Percentiles rank a stretch among this genome's conserved stretches.
phyloP scores from a whole-genome alignment of 2,329 filamentous ascomycete genomes.

The Alternaria postmessia region DNA sequence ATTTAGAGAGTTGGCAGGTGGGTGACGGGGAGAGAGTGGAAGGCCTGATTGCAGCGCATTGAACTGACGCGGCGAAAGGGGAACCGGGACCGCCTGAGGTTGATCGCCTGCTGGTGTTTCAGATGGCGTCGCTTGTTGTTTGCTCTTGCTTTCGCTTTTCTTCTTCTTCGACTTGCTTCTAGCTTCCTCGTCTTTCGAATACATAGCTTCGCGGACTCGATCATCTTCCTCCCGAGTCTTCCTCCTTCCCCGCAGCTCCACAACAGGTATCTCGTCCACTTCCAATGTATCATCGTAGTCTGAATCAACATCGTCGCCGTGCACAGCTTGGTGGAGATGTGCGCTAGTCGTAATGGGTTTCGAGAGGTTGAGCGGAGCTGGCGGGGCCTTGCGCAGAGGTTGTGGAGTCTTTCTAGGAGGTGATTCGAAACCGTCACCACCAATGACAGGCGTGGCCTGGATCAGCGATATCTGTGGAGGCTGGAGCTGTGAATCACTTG shows the following conservation, averaged over 20 bases:
- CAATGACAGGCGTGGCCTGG: slow-evolving; percentile 50
- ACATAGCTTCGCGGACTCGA: slow-evolving; percentile 74
- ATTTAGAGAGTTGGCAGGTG: slow-evolving; percentile 49
- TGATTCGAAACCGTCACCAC: slow-evolving; percentile 48
- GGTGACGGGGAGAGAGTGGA: slow-evolving; percentile 50
- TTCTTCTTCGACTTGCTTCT: slow-evolving; percentile 79
- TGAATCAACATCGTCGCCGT: slow-evolving; percentile 73
- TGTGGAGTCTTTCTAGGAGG: slow-evolving; percentile 43
- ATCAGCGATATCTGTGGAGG: slow-evolving; percentile 49
- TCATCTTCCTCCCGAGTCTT: slow-evolving; percentile 92
- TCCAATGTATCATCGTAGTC: slow-evolving; percentile 84
- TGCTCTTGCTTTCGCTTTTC: slow-evolving; percentile 63
- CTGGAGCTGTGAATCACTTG: slow-evolving; percentile 30
- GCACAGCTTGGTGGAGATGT: slow-evolving; percentile 55
- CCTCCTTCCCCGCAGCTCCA: slow-evolving; percentile 72
- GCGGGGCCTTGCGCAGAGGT: slow-evolving; percentile 79
- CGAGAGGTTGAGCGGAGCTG: slow-evolving; percentile 80
- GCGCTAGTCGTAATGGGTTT: slow-evolving; percentile 53
- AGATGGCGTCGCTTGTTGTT: slow-evolving; percentile 39
- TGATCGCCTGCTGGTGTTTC: slow-evolving; percentile 28
- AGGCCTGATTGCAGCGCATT: slow-evolving; percentile 43
- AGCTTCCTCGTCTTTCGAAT: slow-evolving; percentile 71
- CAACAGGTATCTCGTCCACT: slow-evolving; percentile 67
- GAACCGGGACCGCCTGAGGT: slow-evolving; percentile 26
- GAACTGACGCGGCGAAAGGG: slow-evolving; percentile 43